These are phyloP conservation scores for Podospora tetraspora DNA, from an alignment of 495 filamentous ascomycete genomes.

Conservation along the genomic window DNA sequence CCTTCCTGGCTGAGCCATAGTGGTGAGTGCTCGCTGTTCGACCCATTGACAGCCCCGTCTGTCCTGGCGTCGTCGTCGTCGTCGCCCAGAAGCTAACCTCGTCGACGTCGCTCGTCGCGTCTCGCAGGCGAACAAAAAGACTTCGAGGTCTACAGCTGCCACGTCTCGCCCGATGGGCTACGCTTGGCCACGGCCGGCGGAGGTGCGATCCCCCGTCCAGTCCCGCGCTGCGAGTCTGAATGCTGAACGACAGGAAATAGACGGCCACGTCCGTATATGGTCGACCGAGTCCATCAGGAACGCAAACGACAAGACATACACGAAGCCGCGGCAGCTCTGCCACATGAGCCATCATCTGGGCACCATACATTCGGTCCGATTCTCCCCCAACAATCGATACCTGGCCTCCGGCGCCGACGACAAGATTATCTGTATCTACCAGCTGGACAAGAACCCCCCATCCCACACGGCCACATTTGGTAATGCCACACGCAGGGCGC, in stretches of 20 bases:
- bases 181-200: constrained; percentile 89
- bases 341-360: constrained; percentile 98
- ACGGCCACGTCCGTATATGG: constrained; percentile 97
- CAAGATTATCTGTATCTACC: constrained; percentile 96
- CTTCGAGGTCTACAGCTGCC: constrained; percentile 95
- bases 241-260: constrained; percentile 32
- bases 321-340: constrained; percentile 86
- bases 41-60: not conserved
- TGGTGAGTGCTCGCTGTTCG: constrained; percentile 47
- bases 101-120: constrained; percentile 15
- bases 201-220: constrained; percentile 44
- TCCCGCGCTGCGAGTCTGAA: not conserved
- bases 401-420: constrained; percentile 96
- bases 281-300: constrained; percentile 89
- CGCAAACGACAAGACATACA: constrained; percentile 60
- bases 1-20: constrained; percentile 90
- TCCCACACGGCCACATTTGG: constrained; percentile 70
- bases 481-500: constrained; percentile 34
- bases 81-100: constrained; percentile 8
- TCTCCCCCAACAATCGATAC: constrained; percentile 88
- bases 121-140: constrained; percentile 82
- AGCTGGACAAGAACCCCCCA: constrained; percentile 74
- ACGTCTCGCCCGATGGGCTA: constrained; percentile 89
- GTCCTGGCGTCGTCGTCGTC: not conserved
- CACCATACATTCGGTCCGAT: constrained; percentile 93